Evolutionary conservation across 2,329 filamentous ascomycete genomes (phyloP).

Genomic region (Daldinia eschscholtzii): DNA sequence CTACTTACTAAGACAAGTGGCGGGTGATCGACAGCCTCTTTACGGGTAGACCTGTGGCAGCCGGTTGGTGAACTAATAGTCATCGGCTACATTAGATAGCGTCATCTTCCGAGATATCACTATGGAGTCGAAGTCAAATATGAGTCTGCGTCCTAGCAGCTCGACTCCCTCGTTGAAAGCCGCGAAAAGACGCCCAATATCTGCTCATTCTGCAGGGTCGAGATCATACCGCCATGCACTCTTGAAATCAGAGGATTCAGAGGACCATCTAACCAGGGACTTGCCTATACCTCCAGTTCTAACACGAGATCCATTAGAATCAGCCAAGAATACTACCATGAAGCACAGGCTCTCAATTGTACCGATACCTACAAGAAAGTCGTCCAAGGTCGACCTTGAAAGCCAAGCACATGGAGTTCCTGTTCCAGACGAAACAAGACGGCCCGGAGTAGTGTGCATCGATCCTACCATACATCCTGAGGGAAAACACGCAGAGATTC

Average conservation of each 20-base stretch:
- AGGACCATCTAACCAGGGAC: slow-evolving; percentile 42
- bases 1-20: background rate
- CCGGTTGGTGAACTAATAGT: background rate
- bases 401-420: slow-evolving; percentile 6
- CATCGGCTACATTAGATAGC: background rate
- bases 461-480: slow-evolving; percentile 40
- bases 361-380: slow-evolving; percentile 28
- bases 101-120: background rate
- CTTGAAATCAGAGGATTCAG: slow-evolving; percentile 38
- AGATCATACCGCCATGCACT: slow-evolving; percentile 45
- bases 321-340: slow-evolving; percentile 9
- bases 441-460: slow-evolving; percentile 30
- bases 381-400: slow-evolving; percentile 16
- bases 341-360: slow-evolving; percentile 17
- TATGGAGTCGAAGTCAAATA: slow-evolving; percentile 39
- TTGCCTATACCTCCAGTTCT: slow-evolving; percentile 48
- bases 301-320: slow-evolving; percentile 29
- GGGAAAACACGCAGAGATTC: slow-evolving; percentile 27
- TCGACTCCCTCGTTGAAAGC: slow-evolving; percentile 46
- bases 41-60: background rate
- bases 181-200: slow-evolving; percentile 43
- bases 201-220: slow-evolving; percentile 44
- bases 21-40: background rate
- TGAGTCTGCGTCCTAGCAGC: slow-evolving; percentile 34
- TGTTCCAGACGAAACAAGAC: slow-evolving; percentile 11